Percentiles rank a stretch among this genome's conserved stretches.
Conservation (phyloP, 2,329 filamentous ascomycete genomes). For the Claviceps sp. region DNA sequence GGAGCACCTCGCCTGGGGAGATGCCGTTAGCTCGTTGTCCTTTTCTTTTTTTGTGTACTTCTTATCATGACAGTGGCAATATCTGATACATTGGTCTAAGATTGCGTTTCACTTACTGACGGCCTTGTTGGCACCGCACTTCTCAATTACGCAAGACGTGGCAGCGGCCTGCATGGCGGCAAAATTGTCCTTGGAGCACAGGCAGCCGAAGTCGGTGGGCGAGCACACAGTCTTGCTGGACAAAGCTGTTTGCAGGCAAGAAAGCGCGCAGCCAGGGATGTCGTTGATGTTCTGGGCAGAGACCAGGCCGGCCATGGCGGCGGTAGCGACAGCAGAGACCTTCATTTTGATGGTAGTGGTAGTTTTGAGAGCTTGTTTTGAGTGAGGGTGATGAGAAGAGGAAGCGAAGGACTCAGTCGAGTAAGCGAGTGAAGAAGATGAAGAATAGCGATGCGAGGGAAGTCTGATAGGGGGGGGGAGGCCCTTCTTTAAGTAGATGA, state of each 20-base stretch:
- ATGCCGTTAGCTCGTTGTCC: not conserved
- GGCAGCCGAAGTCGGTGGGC: slow-evolving; percentile 20
- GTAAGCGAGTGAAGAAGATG: not conserved
- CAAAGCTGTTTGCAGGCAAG: slow-evolving; percentile 23
- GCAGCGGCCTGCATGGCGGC: slow-evolving; percentile 17
- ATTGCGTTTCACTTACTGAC: slow-evolving; percentile 20
- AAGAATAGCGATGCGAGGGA: not conserved
- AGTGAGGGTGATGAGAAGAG: not conserved
- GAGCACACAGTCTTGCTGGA: slow-evolving; percentile 18
- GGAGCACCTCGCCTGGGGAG: slow-evolving; percentile 23
- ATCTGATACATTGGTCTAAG: no score
- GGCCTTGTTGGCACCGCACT: slow-evolving; percentile 24
- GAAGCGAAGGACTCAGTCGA: no score
- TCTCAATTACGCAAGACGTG: slow-evolving; percentile 21
- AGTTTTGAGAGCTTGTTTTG: not conserved
- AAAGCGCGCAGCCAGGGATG: slow-evolving; percentile 25
- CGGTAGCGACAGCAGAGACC: slow-evolving; percentile 19
- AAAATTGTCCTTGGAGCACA: slow-evolving; percentile 19
- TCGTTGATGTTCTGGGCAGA: slow-evolving; percentile 21
- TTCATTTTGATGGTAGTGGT: slow-evolving; percentile 20
- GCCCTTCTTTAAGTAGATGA: slow-evolving; percentile 18
- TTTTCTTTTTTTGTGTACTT: not conserved
- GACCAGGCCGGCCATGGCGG: slow-evolving; percentile 21
- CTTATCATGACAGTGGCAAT: no score
- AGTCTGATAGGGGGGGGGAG: slow-evolving; percentile 7